Conservation (phyloP, 495 filamentous ascomycete species). For the Mycothermus thermophilus region DNA sequence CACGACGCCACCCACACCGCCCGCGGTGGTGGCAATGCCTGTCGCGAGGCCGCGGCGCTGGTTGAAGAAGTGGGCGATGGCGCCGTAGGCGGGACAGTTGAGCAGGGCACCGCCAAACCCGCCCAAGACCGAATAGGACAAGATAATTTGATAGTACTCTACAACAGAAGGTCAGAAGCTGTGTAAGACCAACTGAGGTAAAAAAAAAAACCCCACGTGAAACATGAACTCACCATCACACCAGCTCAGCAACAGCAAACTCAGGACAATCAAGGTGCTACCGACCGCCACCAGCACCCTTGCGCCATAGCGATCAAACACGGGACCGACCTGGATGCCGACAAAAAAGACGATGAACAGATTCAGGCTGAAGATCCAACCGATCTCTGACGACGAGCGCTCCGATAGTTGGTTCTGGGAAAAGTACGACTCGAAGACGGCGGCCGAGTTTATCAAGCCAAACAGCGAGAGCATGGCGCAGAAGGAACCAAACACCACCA, state of each 20-base stretch:
- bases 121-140: slow-evolving; percentile 43
- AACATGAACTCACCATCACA: slow-evolving; percentile 21
- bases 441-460: slow-evolving; percentile 49
- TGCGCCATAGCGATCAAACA: slow-evolving; percentile 51
- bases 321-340: slow-evolving; percentile 52
- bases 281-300: slow-evolving; percentile 39
- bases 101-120: slow-evolving; percentile 45
- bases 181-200: neutral
- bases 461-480: slow-evolving; percentile 49
- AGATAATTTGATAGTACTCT: slow-evolving; percentile 54
- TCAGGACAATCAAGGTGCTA: slow-evolving; percentile 35
- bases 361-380: slow-evolving; percentile 52
- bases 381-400: slow-evolving; percentile 42
- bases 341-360: slow-evolving; percentile 50
- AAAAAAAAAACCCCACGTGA: neutral
- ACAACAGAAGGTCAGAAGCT: slow-evolving; percentile 11
- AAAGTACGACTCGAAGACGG: slow-evolving; percentile 51
- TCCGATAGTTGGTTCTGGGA: slow-evolving; percentile 41
- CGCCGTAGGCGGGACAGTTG: slow-evolving; percentile 44
- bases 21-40: slow-evolving; percentile 49
- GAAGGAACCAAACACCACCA: slow-evolving; percentile 47
- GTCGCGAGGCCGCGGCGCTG: slow-evolving; percentile 44
- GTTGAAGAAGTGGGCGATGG: slow-evolving; percentile 54
- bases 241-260: slow-evolving; percentile 41
- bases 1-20: slow-evolving; percentile 46